Evolutionary conservation across 768 basidiomycete species (phyloP).

Genomic region (Pisolithus albus): DNA sequence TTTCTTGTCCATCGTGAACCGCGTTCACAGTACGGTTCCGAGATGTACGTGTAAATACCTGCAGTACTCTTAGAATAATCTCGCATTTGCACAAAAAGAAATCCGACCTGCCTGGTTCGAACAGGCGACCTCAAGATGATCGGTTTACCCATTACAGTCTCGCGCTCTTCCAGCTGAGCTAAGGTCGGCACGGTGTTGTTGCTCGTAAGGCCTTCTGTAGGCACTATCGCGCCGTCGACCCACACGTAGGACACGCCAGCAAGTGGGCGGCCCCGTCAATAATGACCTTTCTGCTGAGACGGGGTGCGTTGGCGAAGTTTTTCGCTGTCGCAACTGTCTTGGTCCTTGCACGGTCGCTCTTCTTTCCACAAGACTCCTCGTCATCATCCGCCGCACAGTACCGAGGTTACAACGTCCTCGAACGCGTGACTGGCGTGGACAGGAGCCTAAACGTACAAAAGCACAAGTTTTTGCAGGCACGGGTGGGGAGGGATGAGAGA

Average conservation of each 20-base stretch:
- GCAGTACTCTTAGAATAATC: too few species aligned
- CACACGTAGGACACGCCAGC: background rate
- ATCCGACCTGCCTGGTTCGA: slow-evolving; percentile 56
- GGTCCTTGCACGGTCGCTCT: slow-evolving; percentile 14
- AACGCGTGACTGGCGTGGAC: slow-evolving; percentile 59
- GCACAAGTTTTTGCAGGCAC: slow-evolving; percentile 79
- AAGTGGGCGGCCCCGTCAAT: background rate
- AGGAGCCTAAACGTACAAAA: slow-evolving; percentile 83
- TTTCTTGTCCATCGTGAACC: too few species aligned
- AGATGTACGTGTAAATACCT: too few species aligned
- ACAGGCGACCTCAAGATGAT: slow-evolving; percentile 53
- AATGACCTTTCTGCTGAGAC: slow-evolving; percentile 27
- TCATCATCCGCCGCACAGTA: slow-evolving; percentile 35
- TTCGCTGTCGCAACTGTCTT: slow-evolving; percentile 14
- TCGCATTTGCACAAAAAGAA: slow-evolving; percentile 6
- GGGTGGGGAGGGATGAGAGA: slow-evolving; percentile 81
- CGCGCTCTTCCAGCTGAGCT: slow-evolving; percentile 49
- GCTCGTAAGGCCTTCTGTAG: too few species aligned
- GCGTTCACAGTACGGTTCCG: too few species aligned
- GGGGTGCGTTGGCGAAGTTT: slow-evolving; percentile 20
- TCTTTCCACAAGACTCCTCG: slow-evolving; percentile 11
- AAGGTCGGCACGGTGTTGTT: slow-evolving; percentile 27
- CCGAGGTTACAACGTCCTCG: slow-evolving; percentile 53
- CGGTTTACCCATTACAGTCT: slow-evolving; percentile 37
- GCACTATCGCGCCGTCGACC: too few species aligned